Percentiles rank a stretch among this genome's conserved stretches.
These are phyloP conservation scores for Elsinoe necatrix DNA, from an alignment of 2,329 filamentous ascomycete species.

Conservation along the genomic window DNA sequence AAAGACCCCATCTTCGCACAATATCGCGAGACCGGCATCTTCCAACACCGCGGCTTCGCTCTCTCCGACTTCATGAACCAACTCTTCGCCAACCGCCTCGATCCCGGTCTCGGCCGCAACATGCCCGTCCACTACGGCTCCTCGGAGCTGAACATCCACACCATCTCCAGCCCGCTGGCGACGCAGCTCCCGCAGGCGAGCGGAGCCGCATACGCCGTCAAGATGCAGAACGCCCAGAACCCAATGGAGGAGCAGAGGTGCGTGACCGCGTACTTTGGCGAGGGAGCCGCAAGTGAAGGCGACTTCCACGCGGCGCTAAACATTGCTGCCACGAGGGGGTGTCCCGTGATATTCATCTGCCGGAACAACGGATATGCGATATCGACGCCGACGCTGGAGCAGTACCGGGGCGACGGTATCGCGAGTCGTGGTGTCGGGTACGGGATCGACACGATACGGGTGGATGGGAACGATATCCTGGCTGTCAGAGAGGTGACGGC, in stretches of 20 bases:
- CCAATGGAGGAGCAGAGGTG: constrained; percentile 60
- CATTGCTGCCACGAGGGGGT: constrained; percentile 80
- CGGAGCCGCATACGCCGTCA: constrained; percentile 79
- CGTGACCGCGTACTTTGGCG: constrained; percentile 79
- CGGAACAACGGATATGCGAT: constrained; percentile 92
- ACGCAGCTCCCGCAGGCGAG: constrained; percentile 85
- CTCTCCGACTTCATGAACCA: constrained; percentile 91
- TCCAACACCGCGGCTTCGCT: constrained; percentile 79
- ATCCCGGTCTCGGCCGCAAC: constrained; percentile 73
- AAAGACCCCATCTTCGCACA: constrained; percentile 89
- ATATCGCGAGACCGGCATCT: constrained; percentile 88
- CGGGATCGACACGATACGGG: constrained; percentile 85
- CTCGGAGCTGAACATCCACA: constrained; percentile 75
- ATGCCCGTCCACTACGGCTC: constrained; percentile 98
- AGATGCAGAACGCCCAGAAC: constrained; percentile 67
- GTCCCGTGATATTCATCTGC: constrained; percentile 82
- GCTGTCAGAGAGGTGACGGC: constrained; percentile 74
- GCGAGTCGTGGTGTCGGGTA: constrained; percentile 80
- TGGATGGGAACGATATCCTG: constrained; percentile 92
- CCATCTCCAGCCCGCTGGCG: constrained; percentile 75
- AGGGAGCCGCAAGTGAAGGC: constrained; percentile 82
- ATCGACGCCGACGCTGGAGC: constrained; percentile 78
- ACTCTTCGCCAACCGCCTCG: constrained; percentile 77
- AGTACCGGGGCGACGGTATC: constrained; percentile 87
- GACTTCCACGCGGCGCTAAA: constrained; percentile 90